These are phyloP conservation scores for Aspergillus ochraceoroseus DNA, from an alignment of 2,329 filamentous ascomycete genomes.

Conservation along the genomic window DNA sequence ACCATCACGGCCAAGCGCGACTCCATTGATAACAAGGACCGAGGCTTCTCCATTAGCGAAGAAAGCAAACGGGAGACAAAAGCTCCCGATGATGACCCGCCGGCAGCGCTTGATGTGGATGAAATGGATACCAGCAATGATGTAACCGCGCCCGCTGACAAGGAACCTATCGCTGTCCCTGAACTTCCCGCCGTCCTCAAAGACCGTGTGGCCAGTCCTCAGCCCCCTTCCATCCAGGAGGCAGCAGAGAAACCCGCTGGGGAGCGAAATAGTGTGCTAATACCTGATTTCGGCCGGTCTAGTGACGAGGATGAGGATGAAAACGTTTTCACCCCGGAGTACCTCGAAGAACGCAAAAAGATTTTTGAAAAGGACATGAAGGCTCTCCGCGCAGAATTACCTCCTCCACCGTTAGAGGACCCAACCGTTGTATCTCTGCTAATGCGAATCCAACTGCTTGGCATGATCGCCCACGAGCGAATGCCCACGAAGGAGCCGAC, in stretches of 20 bases:
- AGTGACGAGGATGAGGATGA: conserved; percentile 47
- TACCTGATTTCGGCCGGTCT: conserved; percentile 34
- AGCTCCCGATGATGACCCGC: conserved; percentile 16
- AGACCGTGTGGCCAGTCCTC: conserved; percentile 3
- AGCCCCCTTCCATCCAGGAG: conserved; percentile 8
- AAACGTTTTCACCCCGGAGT: conserved; percentile 46
- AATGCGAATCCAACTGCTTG: conserved; percentile 43
- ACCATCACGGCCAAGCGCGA: conserved; percentile 30
- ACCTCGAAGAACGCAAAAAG: conserved; percentile 44
- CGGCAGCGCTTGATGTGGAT: conserved; percentile 16
- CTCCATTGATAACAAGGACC: conserved; percentile 29
- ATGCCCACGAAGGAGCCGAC: conserved; percentile 21
- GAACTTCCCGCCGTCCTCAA: conserved; percentile 4
- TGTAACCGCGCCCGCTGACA: background rate
- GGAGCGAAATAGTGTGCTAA: conserved; percentile 18
- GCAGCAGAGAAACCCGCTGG: conserved; percentile 2
- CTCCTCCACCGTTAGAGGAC: conserved; percentile 42
- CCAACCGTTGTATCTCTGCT: conserved; percentile 40
- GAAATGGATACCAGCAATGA: conserved; percentile 11
- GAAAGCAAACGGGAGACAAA: conserved; percentile 18
- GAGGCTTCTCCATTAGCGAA: conserved; percentile 18
- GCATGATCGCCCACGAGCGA: conserved; percentile 39
- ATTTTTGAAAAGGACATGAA: conserved; percentile 46
- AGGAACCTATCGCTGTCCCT: conserved; percentile 5
- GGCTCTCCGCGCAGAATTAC: conserved; percentile 41